Base-by-base conservation (phyloP, 352 stramenopile species). In the Phytophthora pinifolia region DNA sequence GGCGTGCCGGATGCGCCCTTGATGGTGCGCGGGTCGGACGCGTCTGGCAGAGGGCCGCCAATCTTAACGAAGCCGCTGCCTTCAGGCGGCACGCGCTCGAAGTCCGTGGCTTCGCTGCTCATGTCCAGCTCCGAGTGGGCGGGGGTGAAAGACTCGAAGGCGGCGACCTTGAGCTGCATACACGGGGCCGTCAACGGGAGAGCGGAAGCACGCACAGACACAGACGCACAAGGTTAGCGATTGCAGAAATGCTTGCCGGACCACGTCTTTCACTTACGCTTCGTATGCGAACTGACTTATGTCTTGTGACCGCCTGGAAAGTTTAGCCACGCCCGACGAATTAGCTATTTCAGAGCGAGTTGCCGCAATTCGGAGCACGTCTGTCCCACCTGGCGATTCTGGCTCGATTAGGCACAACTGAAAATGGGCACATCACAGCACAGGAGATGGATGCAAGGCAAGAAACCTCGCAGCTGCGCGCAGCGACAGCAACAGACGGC, bases 1-100 rank as follows among this genome's bases (percentile, higher is more conserved):
- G 67, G 62, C 4, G 56, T 33, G 45, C 66, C 67, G 25, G 39
- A 31, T 14, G 65, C 59, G 52, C 76, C 59, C 52, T 92, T 92
- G 51, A 86, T 79, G 9, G 73, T 70, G 49, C 80, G 79, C 59
- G 82, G 82, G 66, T 92, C 80, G 2, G 78, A 86, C 31, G 67
- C 67, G 34, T 92, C 79, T 0, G 79, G 82, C 38, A 92, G 62
- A 37, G 79, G 76, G 7, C 78, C 82, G 59, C 82, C 82, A 54
- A 92, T 92, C 67, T 92, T 89, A 63, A 89, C 77, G 68, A 90
- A 92, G 39, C 71, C 71, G 59, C 33, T 62, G 38, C 56, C 54
- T 18, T 69, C 65, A 15, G 70, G 67, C 39, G 68, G 65, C 45
- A 83, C 67, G 46, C 67, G 74, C 65, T 90, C 80, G 43, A 88